These are phyloP conservation scores for Verticillium nubilum DNA, from an alignment of 2,329 filamentous ascomycete genomes.

Conservation along the genomic window DNA sequence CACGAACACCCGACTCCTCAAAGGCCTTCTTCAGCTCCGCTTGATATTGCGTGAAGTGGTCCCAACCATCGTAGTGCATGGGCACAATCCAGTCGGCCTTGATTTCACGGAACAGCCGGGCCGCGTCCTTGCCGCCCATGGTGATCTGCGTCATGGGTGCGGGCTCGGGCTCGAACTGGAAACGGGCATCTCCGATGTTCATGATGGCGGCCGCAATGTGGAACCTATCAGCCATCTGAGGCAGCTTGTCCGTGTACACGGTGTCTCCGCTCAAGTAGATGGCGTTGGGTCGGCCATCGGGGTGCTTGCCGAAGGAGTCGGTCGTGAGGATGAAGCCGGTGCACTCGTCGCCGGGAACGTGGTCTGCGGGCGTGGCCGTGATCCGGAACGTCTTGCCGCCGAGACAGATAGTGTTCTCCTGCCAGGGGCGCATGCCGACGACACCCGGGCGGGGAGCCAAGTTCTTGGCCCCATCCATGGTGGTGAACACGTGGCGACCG, in stretches of 20 bases:
- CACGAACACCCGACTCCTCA: constrained; percentile 23
- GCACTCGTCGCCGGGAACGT: constrained; percentile 37
- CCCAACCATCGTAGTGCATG: constrained; percentile 42
- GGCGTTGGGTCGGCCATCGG: constrained; percentile 33
- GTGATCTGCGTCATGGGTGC: constrained; percentile 29
- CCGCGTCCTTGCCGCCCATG: constrained; percentile 36
- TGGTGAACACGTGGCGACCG: constrained; percentile 39
- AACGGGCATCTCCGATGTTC: constrained; percentile 30
- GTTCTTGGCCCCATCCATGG: constrained; percentile 35
- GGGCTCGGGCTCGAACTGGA: neutral
- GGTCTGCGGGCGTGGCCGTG: constrained; percentile 35
- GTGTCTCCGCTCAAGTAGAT: constrained; percentile 46
- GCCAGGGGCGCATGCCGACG: constrained; percentile 30
- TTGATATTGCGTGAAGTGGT: constrained; percentile 32
- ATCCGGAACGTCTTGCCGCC: constrained; percentile 29
- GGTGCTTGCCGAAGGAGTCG: constrained; percentile 26
- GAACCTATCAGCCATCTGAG: constrained; percentile 24
- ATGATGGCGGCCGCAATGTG: constrained; percentile 32
- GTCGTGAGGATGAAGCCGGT: constrained; percentile 36
- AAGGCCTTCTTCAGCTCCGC: constrained; percentile 24
- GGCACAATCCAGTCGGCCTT: constrained; percentile 35
- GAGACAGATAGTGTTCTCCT: constrained; percentile 20
- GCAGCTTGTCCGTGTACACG: constrained; percentile 35
- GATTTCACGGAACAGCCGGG: constrained; percentile 29
- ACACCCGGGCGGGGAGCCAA: constrained; percentile 36